Conservation (phyloP, 2,329 filamentous ascomycete genomes). For the Chaetomium globosum region DNA sequence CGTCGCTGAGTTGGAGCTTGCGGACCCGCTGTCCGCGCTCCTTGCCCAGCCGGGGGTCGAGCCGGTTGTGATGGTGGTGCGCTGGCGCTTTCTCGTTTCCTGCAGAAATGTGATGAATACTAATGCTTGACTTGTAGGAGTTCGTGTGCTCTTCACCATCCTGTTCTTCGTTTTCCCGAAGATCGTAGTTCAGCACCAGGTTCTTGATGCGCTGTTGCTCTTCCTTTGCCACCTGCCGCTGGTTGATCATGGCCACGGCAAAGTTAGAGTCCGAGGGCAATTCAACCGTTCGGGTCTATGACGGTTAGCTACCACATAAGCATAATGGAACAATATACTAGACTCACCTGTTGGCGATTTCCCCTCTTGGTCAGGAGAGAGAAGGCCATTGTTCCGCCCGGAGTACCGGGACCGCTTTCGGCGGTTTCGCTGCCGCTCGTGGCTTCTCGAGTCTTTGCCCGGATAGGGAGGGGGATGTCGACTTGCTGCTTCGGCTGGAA, state of each 20-base stretch:
- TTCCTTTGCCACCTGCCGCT: conserved; percentile 91
- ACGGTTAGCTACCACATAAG: conserved; percentile 15
- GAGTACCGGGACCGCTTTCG: conserved; percentile 33
- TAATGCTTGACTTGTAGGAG: conserved; percentile 51
- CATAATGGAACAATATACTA: conserved; percentile 1
- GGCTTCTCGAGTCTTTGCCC: conserved; percentile 66
- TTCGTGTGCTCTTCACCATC: conserved; percentile 65
- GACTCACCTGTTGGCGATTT: conserved; percentile 82
- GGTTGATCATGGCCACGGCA: conserved; percentile 91
- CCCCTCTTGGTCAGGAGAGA: conserved; percentile 93
- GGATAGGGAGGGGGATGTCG: conserved; percentile 95
- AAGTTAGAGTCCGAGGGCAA: conserved; percentile 90
- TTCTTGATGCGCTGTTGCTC: conserved; percentile 99
- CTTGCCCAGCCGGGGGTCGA: conserved; percentile 56
- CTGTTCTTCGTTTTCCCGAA: conserved; percentile 77
- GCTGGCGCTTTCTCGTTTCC: conserved; percentile 55
- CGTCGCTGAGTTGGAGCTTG: conserved; percentile 92
- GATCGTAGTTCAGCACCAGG: conserved; percentile 92
- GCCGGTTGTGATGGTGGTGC: conserved; percentile 57
- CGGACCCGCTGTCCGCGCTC: conserved; percentile 79
- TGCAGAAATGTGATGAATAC: conserved; percentile 54
- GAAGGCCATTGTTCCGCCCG: conserved; percentile 82
- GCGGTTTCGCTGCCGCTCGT: conserved; percentile 45
- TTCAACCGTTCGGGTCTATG: conserved; percentile 84
- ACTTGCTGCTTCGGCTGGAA: conserved; percentile 95